Evolutionary conservation across 139 green algal species (phyloP), one percentile per base, ranked within the genome.

Genomic region (Tetraselmis chui): DNA sequence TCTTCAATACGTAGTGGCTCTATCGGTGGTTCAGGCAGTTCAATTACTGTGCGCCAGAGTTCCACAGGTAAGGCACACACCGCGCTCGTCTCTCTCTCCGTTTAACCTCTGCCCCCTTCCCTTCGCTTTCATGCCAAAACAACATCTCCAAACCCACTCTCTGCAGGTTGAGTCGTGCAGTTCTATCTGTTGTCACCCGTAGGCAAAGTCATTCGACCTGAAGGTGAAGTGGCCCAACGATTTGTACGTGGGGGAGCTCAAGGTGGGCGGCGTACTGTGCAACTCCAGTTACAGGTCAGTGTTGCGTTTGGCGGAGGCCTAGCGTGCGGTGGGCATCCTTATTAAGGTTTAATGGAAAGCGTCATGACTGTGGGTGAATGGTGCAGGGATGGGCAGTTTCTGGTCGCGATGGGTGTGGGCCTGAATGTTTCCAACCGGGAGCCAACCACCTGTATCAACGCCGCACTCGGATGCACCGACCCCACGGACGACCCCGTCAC

Each of bases 141-240:
- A n/a, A n/a, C n/a, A n/a, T n/a, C n/a, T n/a, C n/a, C n/a, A n/a
- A n/a, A n/a, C n/a, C n/a, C n/a, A n/a, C n/a, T n/a, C n/a, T n/a
- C n/a, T n/a, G n/a, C n/a, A n/a, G n/a, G n/a, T n/a, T n/a, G n/a
- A n/a, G n/a, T n/a, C n/a, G n/a, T n/a, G n/a, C n/a, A n/a, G n/a
- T n/a, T n/a, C n/a, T n/a, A n/a, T n/a, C n/a, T n/a, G n/a, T n/a
- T n/a, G n/a, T n/a, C n/a, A n/a, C n/a, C 23, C 26, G 28, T 5
- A 25, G 31, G 75, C 26, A 30, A 67, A 31, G 23, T 28, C 29
- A 2, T 2, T 94, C 28, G 86, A 94, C 26, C 81, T 98, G 11
- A 84, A 88, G 30, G 95, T 99, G 78, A 99, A 99, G 84, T 99
- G 96, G 96, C 96, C 96, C 76, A 99, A 99, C 81, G 96, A 99